A percentile compares a stretch with the other conserved stretches of the same genome.
phyloP scores from a whole-genome alignment of 208 protist species.

The Acanthamoeba healyi region DNA sequence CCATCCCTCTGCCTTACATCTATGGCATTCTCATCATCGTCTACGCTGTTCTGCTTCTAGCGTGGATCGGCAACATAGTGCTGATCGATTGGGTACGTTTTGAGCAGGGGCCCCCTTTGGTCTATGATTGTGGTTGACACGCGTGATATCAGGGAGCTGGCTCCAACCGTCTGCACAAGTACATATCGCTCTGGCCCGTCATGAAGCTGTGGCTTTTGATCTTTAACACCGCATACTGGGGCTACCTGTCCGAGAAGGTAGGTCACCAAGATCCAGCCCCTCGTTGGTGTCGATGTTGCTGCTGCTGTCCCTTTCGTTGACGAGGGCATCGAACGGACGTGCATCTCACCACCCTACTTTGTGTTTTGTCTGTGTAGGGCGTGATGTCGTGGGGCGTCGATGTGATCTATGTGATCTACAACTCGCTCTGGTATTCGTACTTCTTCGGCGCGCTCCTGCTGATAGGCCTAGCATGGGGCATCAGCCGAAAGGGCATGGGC shows the following conservation, averaged over 20 bases:
- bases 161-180: slow-evolving; percentile 18
- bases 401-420: slow-evolving; percentile 28
- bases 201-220: neutral
- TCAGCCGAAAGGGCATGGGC: slow-evolving; percentile 4
- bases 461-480: slow-evolving; percentile 10
- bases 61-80: neutral
- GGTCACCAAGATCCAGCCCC: neutral
- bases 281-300: neutral
- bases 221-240: slow-evolving; percentile 31
- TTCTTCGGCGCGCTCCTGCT: slow-evolving; percentile 5
- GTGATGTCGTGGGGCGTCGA: neutral
- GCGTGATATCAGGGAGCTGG: neutral
- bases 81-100: neutral
- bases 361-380: neutral
- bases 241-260: neutral
- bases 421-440: slow-evolving; percentile 41
- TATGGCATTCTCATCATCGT: slow-evolving; percentile 14
- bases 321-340: neutral
- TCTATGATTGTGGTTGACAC: neutral
- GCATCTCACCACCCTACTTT: too few species aligned
- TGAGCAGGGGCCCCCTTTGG: neutral
- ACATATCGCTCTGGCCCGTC: slow-evolving; percentile 15
- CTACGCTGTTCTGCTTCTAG: neutral
- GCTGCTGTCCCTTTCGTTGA: neutral
- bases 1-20: slow-evolving; percentile 29